Percentiles rank a stretch among this genome's conserved stretches.
phyloP scores from a whole-genome alignment of 2,329 filamentous ascomycete species.

The Arthrinium phaeospermum region DNA sequence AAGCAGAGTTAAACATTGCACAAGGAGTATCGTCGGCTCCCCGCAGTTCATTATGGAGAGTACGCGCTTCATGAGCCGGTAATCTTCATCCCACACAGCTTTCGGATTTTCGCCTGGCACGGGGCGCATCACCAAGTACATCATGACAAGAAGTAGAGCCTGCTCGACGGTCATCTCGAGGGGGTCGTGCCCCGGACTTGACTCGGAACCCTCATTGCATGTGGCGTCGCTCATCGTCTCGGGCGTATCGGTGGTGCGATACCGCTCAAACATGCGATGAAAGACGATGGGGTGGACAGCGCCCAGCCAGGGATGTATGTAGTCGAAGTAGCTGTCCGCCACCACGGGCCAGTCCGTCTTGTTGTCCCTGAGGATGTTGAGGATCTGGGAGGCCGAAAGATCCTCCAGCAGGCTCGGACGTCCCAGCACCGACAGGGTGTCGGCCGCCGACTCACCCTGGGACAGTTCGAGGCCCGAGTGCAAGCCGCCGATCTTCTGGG shows the following conservation, averaged over 20 bases:
- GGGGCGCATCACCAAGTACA: slow-evolving; percentile 15
- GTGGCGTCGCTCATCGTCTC: slow-evolving; percentile 19
- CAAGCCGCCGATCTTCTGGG: slow-evolving; percentile 17
- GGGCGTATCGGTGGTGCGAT: not conserved
- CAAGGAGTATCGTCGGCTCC: not conserved
- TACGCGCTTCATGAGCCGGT: not conserved
- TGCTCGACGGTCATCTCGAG: slow-evolving; percentile 13
- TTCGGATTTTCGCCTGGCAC: slow-evolving; percentile 4
- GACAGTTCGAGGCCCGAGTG: not conserved
- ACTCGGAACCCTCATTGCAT: not conserved
- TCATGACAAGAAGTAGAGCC: slow-evolving; percentile 19
- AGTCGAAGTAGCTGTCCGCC: slow-evolving; percentile 17
- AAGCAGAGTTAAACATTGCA: slow-evolving; percentile 6
- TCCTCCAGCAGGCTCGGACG: not conserved
- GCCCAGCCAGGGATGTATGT: slow-evolving; percentile 19
- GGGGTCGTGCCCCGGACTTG: slow-evolving; percentile 5
- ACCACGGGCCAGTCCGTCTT: slow-evolving; percentile 4
- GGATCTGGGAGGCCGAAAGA: slow-evolving; percentile 9
- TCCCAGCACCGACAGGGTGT: not conserved
- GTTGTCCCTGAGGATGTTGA: not conserved
- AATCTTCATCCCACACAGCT: slow-evolving; percentile 8
- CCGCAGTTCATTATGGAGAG: slow-evolving; percentile 12
- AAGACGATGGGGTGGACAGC: slow-evolving; percentile 17
- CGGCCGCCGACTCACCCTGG: not conserved
- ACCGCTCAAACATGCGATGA: slow-evolving; percentile 8